These are phyloP conservation scores for Nepenthes mirabilis DNA, from an alignment of 148 eudicot genomes.

Conservation along the genomic window DNA sequence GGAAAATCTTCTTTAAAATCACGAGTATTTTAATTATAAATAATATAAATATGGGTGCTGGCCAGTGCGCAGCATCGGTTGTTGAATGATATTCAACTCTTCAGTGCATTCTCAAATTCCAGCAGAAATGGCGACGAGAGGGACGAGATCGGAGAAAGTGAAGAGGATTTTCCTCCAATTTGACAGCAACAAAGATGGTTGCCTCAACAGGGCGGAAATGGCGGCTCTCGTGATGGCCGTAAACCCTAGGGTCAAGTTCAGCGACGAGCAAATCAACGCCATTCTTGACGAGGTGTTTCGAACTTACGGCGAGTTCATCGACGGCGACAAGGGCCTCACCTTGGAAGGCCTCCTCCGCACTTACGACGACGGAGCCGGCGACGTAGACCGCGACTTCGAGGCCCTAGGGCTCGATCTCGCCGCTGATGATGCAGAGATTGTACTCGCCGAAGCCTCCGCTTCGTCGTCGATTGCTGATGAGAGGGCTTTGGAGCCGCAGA, in stretches of 20 bases:
- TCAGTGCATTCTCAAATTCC: too few relatives aligned
- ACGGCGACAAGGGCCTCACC: constrained; percentile 63
- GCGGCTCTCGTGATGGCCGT: constrained; percentile 89
- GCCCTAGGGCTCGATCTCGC: constrained; percentile 51
- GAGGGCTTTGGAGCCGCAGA: constrained; percentile 37
- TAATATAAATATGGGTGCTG: too few relatives aligned
- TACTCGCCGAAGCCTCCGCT: constrained; percentile 13
- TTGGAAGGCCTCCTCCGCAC: constrained; percentile 76
- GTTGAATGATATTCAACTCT: too few relatives aligned
- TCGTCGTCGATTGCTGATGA: constrained; percentile 44
- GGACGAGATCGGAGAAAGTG: constrained; percentile 85
- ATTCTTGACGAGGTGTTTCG: constrained; percentile 92
- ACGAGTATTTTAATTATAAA: too few relatives aligned
- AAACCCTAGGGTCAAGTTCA: constrained; percentile 89
- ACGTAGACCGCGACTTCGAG: constrained; percentile 90
- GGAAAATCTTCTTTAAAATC: too few relatives aligned
- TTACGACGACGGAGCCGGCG: constrained; percentile 97
- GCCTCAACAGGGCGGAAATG: constrained; percentile 77
- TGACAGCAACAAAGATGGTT: constrained; percentile 70
- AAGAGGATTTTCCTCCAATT: constrained; percentile 74
- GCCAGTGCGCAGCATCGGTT: too few relatives aligned
- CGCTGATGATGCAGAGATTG: constrained; percentile 10
- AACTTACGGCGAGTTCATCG: constrained; percentile 72
- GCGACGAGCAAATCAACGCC: constrained; percentile 81
- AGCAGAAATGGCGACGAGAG: constrained; percentile 46